These are phyloP conservation scores for Fusarium longipes DNA, from an alignment of 2,329 filamentous ascomycete species.

Conservation along the genomic window DNA sequence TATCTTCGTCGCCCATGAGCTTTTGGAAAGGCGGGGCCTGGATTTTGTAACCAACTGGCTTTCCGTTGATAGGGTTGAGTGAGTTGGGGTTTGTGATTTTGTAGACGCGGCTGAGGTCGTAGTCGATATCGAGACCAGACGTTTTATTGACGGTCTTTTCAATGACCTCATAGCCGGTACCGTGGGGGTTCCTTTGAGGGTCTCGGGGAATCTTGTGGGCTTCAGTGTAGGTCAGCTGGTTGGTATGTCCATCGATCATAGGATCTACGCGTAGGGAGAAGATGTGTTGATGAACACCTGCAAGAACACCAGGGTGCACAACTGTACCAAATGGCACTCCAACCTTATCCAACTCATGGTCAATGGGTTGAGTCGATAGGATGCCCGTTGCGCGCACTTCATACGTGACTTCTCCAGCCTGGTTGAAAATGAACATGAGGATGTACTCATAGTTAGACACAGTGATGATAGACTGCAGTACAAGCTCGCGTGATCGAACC, in stretches of 20 bases:
- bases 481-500: constrained; percentile 69
- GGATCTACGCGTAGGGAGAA: constrained; percentile 74
- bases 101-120: constrained; percentile 61
- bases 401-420: constrained; percentile 69
- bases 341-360: constrained; percentile 64
- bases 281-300: constrained; percentile 77
- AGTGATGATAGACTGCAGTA: constrained; percentile 76
- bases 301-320: constrained; percentile 72
- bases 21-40: constrained; percentile 59
- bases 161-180: constrained; percentile 69
- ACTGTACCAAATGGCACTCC: constrained; percentile 67
- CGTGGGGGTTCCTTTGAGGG: constrained; percentile 67
- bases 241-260: constrained; percentile 64
- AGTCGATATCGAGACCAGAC: constrained; percentile 58
- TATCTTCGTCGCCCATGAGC: constrained; percentile 59
- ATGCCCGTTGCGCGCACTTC: constrained; percentile 76
- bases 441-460: constrained; percentile 60
- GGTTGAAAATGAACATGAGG: constrained; percentile 66
- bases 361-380: constrained; percentile 70
- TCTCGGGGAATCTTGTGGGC: constrained; percentile 54
- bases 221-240: constrained; percentile 60
- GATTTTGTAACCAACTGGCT: constrained; percentile 63
- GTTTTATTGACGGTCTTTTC: constrained; percentile 57
- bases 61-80: constrained; percentile 47
- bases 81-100: constrained; percentile 60